Percentiles rank a stretch among this genome's conserved stretches.
phyloP scores from a whole-genome alignment of 2,329 filamentous ascomycete species.

The Fusarium setosum region DNA sequence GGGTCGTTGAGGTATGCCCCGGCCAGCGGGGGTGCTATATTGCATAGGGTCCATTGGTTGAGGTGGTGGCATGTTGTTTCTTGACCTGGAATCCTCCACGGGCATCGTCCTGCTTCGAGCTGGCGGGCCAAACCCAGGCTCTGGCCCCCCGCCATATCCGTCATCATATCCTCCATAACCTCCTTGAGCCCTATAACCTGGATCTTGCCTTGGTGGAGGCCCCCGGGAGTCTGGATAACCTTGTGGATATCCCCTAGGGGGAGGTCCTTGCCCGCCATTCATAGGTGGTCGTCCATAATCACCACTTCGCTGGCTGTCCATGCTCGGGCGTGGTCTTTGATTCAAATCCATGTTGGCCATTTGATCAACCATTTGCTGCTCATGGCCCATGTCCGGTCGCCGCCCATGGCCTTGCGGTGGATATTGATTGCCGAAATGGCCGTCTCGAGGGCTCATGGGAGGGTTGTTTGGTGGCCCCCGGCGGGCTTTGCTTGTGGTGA shows the following conservation, averaged over 20 bases:
- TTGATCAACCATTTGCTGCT: constrained; percentile 47
- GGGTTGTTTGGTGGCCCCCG: constrained; percentile 47
- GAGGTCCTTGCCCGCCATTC: constrained; percentile 42
- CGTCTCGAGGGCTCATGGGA: constrained; percentile 44
- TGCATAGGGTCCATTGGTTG: constrained; percentile 58
- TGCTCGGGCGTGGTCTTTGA: constrained; percentile 40
- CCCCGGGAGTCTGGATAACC: constrained; percentile 44
- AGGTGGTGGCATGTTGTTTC: constrained; percentile 50
- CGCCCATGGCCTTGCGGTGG: constrained; percentile 32
- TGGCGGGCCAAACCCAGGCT: constrained; percentile 61
- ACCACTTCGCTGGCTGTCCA: constrained; percentile 41
- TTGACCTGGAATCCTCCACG: constrained; percentile 56
- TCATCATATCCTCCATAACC: constrained; percentile 44
- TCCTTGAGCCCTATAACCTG: constrained; percentile 32
- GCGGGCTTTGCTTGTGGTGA: constrained; percentile 40
- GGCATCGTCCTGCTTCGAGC: constrained; percentile 73
- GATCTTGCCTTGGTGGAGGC: constrained; percentile 43
- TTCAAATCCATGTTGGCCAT: constrained; percentile 52
- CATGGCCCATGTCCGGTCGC: constrained; percentile 40
- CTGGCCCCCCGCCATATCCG: constrained; percentile 43
- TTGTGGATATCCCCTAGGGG: constrained; percentile 49
- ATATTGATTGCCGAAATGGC: constrained; percentile 40
- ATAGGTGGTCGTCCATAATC: constrained; percentile 42
- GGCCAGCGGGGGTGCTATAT: constrained; percentile 58
- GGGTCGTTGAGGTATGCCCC: constrained; percentile 62